These are phyloP conservation scores for Pyrenochaeta sp. DNA, from an alignment of 2,329 filamentous ascomycete species.

Conservation along the genomic window DNA sequence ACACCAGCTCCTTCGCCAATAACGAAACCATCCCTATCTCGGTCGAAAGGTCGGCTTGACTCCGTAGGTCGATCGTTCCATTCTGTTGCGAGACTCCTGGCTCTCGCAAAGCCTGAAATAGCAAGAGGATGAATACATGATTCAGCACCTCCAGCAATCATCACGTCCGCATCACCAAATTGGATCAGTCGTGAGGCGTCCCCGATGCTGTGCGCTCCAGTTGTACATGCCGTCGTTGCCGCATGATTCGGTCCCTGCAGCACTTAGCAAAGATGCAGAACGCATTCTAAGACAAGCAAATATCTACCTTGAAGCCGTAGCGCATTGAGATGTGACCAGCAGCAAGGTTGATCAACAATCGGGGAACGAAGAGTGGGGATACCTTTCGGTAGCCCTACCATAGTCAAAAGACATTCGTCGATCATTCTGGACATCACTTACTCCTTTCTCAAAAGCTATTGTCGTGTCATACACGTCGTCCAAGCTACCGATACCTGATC, in stretches of 20 bases:
- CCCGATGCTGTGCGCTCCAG: conserved; percentile 91
- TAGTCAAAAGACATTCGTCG: conserved; percentile 1
- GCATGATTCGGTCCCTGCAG: conserved; percentile 85
- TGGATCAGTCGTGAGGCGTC: conserved; percentile 93
- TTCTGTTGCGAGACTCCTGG: conserved; percentile 81
- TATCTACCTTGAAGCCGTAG: conserved; percentile 73
- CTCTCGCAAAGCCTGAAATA: conserved; percentile 88
- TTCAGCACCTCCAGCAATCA: conserved; percentile 95
- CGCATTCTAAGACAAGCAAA: not conserved
- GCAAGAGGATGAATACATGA: conserved; percentile 95
- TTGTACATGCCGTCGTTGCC: conserved; percentile 93
- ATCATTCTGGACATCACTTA: conserved; percentile 53
- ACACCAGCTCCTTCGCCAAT: conserved; percentile 92
- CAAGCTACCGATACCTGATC: conserved; percentile 94
- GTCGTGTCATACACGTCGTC: conserved; percentile 89
- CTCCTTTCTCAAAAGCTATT: conserved; percentile 75
- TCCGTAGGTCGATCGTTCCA: conserved; percentile 76
- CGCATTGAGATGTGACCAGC: conserved; percentile 95
- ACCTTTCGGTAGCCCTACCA: conserved; percentile 87
- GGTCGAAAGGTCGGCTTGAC: conserved; percentile 89
- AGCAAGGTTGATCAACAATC: conserved; percentile 91
- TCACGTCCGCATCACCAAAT: conserved; percentile 91
- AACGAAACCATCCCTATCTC: conserved; percentile 82
- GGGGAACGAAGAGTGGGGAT: conserved; percentile 91
- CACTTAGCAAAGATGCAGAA: conserved; percentile 8